Conservation (phyloP, 31 red algal species). For the Porphyra umbilicalis region DNA sequence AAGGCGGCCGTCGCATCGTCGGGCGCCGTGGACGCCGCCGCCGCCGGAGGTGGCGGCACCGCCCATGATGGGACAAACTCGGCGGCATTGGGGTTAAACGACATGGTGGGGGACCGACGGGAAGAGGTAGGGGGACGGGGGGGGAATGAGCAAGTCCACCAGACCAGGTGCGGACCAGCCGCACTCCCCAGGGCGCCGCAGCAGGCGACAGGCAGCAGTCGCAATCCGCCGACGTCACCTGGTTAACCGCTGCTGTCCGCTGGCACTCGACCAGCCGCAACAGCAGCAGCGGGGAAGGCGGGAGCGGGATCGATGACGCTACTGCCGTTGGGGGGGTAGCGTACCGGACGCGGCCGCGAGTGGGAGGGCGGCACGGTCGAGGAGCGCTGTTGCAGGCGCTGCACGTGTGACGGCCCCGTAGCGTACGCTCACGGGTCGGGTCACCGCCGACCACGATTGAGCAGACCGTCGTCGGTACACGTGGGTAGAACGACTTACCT, state of each 20-base stretch:
- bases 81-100: background rate
- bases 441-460: no score
- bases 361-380: no score
- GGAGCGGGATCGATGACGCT: background rate
- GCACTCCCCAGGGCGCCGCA: no score
- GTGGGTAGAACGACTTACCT: no score
- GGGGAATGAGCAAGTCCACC: background rate
- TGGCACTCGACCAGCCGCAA: background rate
- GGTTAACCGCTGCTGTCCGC: background rate
- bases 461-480: no score
- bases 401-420: no score
- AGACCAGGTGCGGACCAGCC: background rate
- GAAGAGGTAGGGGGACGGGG: background rate
- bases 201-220: background rate
- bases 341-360: no score
- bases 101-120: background rate
- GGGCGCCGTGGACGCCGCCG: background rate
- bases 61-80: background rate
- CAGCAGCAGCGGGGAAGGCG: no score
- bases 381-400: no score
- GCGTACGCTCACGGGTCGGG: no score
- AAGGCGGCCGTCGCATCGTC: background rate
- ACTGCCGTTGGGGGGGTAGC: no score
- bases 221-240: background rate
- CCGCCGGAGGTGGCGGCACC: background rate